These are phyloP conservation scores for Moricandia arvensis DNA, from an alignment of 345 rosid species.

Conservation along the genomic window DNA sequence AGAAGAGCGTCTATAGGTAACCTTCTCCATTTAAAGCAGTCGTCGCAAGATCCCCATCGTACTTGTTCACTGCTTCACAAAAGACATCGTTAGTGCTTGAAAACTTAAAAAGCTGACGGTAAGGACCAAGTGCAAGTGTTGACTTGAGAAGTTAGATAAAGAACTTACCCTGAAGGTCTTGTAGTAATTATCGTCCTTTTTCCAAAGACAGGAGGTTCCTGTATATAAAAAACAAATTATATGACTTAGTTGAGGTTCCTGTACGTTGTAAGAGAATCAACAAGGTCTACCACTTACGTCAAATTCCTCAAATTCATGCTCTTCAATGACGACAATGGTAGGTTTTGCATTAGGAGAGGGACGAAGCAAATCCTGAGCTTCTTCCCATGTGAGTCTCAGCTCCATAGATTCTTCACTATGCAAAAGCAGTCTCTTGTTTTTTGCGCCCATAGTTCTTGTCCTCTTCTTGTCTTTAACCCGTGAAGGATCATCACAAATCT, in stretches of 20 bases:
- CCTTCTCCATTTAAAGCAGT: constrained; percentile 83
- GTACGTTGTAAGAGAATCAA: not conserved
- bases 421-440: constrained; percentile 71
- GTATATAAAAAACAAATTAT: constrained; percentile 36
- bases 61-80: constrained; percentile 54
- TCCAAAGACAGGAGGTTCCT: constrained; percentile 94
- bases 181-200: constrained; percentile 66
- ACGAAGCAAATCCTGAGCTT: constrained; percentile 86
- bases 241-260: constrained; percentile 22
- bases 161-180: constrained; percentile 61
- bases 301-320: constrained; percentile 82
- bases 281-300: constrained; percentile 51
- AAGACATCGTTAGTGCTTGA: not conserved
- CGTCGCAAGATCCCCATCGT: constrained; percentile 87
- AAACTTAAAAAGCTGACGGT: too few species aligned
- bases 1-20: constrained; percentile 70
- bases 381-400: constrained; percentile 83
- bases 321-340: constrained; percentile 61
- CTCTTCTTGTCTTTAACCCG: constrained; percentile 56
- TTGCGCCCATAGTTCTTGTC: constrained; percentile 69
- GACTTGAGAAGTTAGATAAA: not conserved
- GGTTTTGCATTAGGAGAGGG: constrained; percentile 67
- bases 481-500: constrained; percentile 41
- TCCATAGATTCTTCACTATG: constrained; percentile 70
- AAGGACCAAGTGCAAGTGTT: too few species aligned